These are phyloP conservation scores for Sanghuangporus weigelae DNA, from an alignment of 1,284 basidiomycete species.

Conservation along the genomic window DNA sequence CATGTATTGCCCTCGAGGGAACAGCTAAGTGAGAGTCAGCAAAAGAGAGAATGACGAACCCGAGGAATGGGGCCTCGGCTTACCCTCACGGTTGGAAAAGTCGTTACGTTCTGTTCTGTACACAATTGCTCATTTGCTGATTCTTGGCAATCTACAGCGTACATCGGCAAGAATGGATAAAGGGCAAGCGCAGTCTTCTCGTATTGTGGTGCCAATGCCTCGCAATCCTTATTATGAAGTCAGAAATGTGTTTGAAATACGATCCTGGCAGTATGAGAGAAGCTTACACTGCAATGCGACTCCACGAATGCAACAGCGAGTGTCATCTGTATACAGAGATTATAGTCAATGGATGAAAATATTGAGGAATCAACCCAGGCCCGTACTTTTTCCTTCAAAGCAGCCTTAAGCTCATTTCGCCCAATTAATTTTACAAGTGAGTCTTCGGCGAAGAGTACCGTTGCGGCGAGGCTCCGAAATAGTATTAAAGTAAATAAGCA, in stretches of 20 bases:
- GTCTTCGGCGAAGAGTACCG: slow-evolving; percentile 67
- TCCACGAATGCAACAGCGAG: slow-evolving; percentile 85
- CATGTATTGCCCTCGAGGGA: slow-evolving; percentile 65
- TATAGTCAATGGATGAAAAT: neutral
- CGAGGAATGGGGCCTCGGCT: slow-evolving; percentile 10
- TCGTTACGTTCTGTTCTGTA: slow-evolving; percentile 79
- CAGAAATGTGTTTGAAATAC: neutral
- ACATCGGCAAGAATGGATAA: slow-evolving; percentile 80
- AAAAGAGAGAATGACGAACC: slow-evolving; percentile 7
- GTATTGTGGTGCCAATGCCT: slow-evolving; percentile 82
- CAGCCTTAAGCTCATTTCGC: slow-evolving; percentile 65
- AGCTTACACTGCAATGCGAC: slow-evolving; percentile 80
- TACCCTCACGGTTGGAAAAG: slow-evolving; percentile 89
- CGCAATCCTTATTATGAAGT: slow-evolving; percentile 65
- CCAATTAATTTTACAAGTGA: slow-evolving; percentile 74
- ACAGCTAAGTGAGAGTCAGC: slow-evolving; percentile 42
- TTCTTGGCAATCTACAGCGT: slow-evolving; percentile 88
- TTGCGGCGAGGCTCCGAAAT: slow-evolving; percentile 51
- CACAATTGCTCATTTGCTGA: slow-evolving; percentile 78
- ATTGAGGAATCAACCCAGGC: slow-evolving; percentile 1
- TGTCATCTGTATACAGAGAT: slow-evolving; percentile 45
- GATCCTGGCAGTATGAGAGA: neutral
- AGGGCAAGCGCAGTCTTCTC: slow-evolving; percentile 77
- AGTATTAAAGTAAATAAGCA: slow-evolving; percentile 32
- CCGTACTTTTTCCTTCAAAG: slow-evolving; percentile 75